Evolutionary conservation across 352 stramenopile genomes (phyloP).

Genomic region (Phytophthora sp.): DNA sequence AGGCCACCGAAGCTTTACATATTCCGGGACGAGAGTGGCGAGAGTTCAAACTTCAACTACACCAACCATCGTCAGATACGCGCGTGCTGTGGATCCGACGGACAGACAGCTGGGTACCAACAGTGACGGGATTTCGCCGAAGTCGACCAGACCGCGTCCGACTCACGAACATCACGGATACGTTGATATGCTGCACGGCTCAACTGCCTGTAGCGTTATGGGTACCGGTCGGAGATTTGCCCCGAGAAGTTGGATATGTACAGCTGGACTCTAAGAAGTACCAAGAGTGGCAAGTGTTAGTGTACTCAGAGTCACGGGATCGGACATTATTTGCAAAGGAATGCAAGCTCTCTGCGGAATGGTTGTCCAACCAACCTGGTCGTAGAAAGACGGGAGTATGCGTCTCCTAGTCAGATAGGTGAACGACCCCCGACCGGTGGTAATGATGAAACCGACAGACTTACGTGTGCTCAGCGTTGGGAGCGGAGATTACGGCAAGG

Average conservation of each 20-base stretch:
- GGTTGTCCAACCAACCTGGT: background rate
- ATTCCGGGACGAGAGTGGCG: background rate
- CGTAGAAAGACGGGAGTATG: background rate
- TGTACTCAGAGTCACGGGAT: background rate
- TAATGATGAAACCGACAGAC: no score
- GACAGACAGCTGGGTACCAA: no score
- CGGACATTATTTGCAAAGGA: background rate
- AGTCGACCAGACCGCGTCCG: background rate
- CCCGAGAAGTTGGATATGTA: background rate
- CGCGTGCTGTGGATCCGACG: background rate
- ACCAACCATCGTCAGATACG: no score
- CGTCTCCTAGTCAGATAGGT: no score
- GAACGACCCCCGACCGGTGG: no score
- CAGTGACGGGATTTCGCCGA: background rate
- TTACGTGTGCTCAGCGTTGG: no score
- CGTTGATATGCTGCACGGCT: background rate
- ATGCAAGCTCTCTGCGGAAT: background rate
- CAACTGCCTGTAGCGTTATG: background rate
- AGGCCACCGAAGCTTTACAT: background rate
- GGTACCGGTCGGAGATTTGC: background rate
- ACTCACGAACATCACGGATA: background rate
- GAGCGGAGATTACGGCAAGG: no score
- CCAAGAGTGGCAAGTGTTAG: constrained; percentile 4
- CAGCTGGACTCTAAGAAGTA: background rate
- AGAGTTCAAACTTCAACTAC: constrained; percentile 3